Percentiles rank a stretch among this genome's conserved stretches.
Evolutionary conservation across 2,329 filamentous ascomycete genomes (phyloP).

Genomic region (Clonostachys byssicola): DNA sequence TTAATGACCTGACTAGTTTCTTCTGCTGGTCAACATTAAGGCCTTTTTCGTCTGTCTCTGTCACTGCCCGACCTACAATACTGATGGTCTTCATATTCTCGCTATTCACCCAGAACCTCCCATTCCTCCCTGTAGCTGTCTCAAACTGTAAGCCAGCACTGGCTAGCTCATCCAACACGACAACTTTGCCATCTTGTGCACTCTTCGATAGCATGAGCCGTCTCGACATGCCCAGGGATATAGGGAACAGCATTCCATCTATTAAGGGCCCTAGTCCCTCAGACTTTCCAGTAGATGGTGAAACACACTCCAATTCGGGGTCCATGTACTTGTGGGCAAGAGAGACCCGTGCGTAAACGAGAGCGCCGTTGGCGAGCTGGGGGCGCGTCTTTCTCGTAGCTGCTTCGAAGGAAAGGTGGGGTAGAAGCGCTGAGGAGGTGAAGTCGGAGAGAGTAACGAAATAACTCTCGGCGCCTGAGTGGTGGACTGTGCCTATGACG

Average conservation of each 20-base stretch:
- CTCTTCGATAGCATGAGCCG: conserved; percentile 60
- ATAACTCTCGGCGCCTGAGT: conserved; percentile 72
- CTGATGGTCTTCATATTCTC: conserved; percentile 69
- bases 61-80: conserved; percentile 73
- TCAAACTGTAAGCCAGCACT: conserved; percentile 79
- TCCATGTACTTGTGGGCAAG: conserved; percentile 80
- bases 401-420: conserved; percentile 87
- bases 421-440: conserved; percentile 64
- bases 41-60: conserved; percentile 68
- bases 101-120: conserved; percentile 86
- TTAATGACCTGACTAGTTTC: conserved; percentile 62
- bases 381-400: conserved; percentile 91
- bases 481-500: conserved; percentile 81
- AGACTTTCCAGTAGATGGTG: conserved; percentile 78
- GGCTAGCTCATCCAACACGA: conserved; percentile 76
- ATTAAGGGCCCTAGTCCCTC: conserved; percentile 82
- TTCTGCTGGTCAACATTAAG: conserved; percentile 64
- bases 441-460: conserved; percentile 71
- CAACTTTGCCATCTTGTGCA: conserved; percentile 58
- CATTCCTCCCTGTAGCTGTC: conserved; percentile 89
- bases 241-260: conserved; percentile 80
- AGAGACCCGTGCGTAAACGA: conserved; percentile 85
- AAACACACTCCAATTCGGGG: conserved; percentile 86
- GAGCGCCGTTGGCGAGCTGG: conserved; percentile 65
- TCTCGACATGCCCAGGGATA: conserved; percentile 79